A percentile compares a stretch with the other conserved stretches of the same genome.
Conservation (phyloP, 768 basidiomycete genomes). For the Cyathus striatus region DNA sequence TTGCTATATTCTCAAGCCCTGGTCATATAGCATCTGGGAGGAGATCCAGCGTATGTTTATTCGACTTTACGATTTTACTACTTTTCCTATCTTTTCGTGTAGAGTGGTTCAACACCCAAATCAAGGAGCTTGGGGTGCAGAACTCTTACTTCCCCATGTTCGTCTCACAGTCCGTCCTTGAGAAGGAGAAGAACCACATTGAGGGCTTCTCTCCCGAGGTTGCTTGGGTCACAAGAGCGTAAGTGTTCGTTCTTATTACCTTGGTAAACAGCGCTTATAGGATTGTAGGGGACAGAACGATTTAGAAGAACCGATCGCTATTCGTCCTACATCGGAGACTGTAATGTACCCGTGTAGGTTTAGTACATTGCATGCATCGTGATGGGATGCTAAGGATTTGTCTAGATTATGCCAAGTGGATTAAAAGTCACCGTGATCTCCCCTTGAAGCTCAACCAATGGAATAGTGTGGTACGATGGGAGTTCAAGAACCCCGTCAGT, state of each 20-base stretch:
- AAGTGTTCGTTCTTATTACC: constrained; percentile 85
- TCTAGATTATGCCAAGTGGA: constrained; percentile 99
- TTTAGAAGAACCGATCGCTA: constrained; percentile 98
- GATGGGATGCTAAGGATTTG: no score
- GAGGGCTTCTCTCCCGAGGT: constrained; percentile 99
- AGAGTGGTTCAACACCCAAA: constrained; percentile 93
- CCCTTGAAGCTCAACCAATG: constrained; percentile 97
- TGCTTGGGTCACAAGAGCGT: constrained; percentile 99
- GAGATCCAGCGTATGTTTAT: constrained; percentile 72
- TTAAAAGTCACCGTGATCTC: constrained; percentile 94
- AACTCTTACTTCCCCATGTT: constrained; percentile 99
- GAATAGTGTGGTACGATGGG: constrained; percentile 99
- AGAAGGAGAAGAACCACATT: constrained; percentile 97
- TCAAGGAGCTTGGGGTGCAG: constrained; percentile 93
- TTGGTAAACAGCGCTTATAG: no score
- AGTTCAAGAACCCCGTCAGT: constrained; percentile 97
- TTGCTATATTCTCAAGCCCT: constrained; percentile 97
- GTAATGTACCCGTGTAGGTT: constrained; percentile 98
- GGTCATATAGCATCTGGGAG: constrained; percentile 98
- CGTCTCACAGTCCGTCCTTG: constrained; percentile 85
- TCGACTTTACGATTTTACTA: neutral
- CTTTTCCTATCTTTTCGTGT: constrained; percentile 4
- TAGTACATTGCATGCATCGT: no score
- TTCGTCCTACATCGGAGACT: constrained; percentile 97
- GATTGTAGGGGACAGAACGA: no score